phyloP scores from a whole-genome alignment of 371 early-diverging fungal genomes.

The Mortierella sp. region DNA sequence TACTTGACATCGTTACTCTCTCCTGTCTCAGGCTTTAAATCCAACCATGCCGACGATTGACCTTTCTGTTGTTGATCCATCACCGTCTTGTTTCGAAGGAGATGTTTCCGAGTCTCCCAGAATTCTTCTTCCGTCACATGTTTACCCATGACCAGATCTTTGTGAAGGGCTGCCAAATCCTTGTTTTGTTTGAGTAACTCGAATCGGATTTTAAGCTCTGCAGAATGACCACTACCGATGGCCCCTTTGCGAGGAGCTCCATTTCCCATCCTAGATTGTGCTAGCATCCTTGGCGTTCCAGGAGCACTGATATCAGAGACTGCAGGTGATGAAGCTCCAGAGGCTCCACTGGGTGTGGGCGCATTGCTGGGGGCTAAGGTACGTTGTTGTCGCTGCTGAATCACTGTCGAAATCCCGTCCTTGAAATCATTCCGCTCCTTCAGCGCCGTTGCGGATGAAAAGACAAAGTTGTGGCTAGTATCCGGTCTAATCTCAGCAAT shows the following conservation, averaged over 20 bases:
- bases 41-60: conserved; percentile 83
- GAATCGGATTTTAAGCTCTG: conserved; percentile 65
- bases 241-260: conserved; percentile 11
- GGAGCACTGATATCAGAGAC: conserved; percentile 54
- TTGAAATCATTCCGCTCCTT: conserved; percentile 69
- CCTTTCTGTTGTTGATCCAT: conserved; percentile 83
- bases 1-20: conserved; percentile 87
- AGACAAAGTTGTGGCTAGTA: conserved; percentile 54
- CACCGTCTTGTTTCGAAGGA: conserved; percentile 77
- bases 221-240: conserved; percentile 36
- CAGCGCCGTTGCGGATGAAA: conserved; percentile 61
- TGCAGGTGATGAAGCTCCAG: conserved; percentile 37
- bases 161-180: conserved; percentile 79
- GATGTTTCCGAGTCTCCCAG: conserved; percentile 85
- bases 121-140: conserved; percentile 90
- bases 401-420: conserved; percentile 59
- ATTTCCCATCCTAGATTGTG: conserved; percentile 15
- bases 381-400: conserved; percentile 52
- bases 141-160: conserved; percentile 81
- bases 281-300: conserved; percentile 48
- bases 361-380: conserved; percentile 27
- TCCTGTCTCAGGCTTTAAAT: conserved; percentile 80
- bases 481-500: conserved; percentile 50
- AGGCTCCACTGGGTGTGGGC: conserved; percentile 21
- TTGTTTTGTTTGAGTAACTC: conserved; percentile 71